Conservation (phyloP, 208 protist genomes). For the Phytomonas francai region DNA sequence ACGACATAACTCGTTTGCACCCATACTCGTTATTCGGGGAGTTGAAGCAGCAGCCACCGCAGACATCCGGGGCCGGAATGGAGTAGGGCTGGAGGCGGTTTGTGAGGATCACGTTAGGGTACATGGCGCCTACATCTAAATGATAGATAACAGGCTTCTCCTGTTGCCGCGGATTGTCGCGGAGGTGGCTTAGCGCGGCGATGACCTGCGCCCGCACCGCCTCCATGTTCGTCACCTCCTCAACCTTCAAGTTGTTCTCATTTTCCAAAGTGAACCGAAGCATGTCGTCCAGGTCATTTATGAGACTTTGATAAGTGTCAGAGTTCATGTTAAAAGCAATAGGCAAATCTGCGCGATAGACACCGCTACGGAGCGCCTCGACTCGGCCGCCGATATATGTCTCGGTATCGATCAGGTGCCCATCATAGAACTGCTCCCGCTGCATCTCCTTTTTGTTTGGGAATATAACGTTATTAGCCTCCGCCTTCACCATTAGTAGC, state of each 20-base stretch:
- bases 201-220: slow-evolving; percentile 72
- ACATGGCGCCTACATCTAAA: slow-evolving; percentile 99
- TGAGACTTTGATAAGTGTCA: slow-evolving; percentile 90
- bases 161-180: slow-evolving; percentile 78
- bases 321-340: slow-evolving; percentile 91
- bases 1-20: slow-evolving; percentile 97
- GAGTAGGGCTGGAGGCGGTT: slow-evolving; percentile 99
- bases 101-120: slow-evolving; percentile 99
- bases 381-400: slow-evolving; percentile 99
- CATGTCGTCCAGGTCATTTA: slow-evolving; percentile 90
- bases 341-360: slow-evolving; percentile 97
- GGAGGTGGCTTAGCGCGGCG: slow-evolving; percentile 69
- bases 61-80: slow-evolving; percentile 93
- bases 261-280: slow-evolving; percentile 90
- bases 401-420: slow-evolving; percentile 97
- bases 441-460: slow-evolving; percentile 97
- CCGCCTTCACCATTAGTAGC: slow-evolving; percentile 98
- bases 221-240: slow-evolving; percentile 93
- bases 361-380: slow-evolving; percentile 91
- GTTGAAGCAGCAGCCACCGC: slow-evolving; percentile 97
- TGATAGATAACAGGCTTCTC: slow-evolving; percentile 98
- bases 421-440: slow-evolving; percentile 92
- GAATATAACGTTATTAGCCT: slow-evolving; percentile 96
- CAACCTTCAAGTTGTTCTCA: slow-evolving; percentile 77
- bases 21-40: slow-evolving; percentile 89